Evolutionary conservation across 2,329 filamentous ascomycete genomes (phyloP), one percentile per base, ranked within the genome.

Genomic region (Decorospora gaudefroyi): DNA sequence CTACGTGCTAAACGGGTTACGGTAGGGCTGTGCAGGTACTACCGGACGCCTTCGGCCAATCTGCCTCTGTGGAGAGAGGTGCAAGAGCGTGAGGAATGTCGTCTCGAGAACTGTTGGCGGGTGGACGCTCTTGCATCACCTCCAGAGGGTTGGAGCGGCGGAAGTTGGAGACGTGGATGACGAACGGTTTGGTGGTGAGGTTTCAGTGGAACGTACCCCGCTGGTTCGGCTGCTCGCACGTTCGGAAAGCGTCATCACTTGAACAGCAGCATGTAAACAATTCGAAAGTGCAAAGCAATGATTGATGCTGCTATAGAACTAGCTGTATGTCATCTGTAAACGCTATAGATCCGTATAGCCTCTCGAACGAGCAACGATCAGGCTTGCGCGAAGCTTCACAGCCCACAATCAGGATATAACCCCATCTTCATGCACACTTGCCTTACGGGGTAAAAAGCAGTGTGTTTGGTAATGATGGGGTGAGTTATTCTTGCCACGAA

Each of bases 391-490:
- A n/a, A 33, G 15, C 25, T 16, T 31, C 19, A 44, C 50, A 42
- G 33, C 27, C 19, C 41, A 45, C 45, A 49, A n/a, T 34, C 51
- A 49, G 42, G 57, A 76, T 83, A 78, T 83, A 71, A 74, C 77
- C 79, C 74, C 72, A 74, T 78, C 79, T 83, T 78, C 81, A 85
- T 84, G 79, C 81, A 84, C 79, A 75, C 69, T 73, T 73, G 71
- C 75, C 78, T 72, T 73, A 79, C 70, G 61, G 73, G 45, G 49
- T 70, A 72, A 65, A 69, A 75, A 72, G 72, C 73, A 71, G 71
- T 72, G 77, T 83, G 81, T 82, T 85, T 85, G 82, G 82, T 85
- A 84, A 84, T 84, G 72, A 75, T 71, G 69, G 67, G 73, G 74
- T 57, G 21, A 41, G 59, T 72, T 70, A 53, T 75, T 86, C 75